phyloP scores from a whole-genome alignment of 2,329 filamentous ascomycete genomes.

The Aspergillus terreus region DNA sequence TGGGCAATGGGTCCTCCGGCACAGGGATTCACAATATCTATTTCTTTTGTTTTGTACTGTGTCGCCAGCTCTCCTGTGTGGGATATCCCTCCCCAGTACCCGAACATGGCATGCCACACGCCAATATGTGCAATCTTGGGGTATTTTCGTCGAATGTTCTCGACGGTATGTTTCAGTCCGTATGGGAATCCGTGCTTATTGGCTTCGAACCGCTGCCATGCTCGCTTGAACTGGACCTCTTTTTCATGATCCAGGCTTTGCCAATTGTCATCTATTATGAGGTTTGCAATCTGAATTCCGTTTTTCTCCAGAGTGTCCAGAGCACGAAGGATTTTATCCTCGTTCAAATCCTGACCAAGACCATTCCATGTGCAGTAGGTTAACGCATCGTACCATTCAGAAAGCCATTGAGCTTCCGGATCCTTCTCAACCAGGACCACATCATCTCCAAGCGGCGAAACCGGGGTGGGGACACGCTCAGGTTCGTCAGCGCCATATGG shows the following conservation, averaged over 20 bases:
- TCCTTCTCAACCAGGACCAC: slow-evolving; percentile 39
- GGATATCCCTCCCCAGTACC: slow-evolving; percentile 90
- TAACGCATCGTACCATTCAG: slow-evolving; percentile 88
- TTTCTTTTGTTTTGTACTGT: slow-evolving; percentile 68
- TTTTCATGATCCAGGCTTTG: slow-evolving; percentile 65
- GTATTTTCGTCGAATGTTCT: slow-evolving; percentile 64
- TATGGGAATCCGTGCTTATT: slow-evolving; percentile 73
- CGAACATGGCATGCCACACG: slow-evolving; percentile 86
- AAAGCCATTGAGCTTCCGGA: slow-evolving; percentile 59
- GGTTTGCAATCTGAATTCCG: slow-evolving; percentile 72
- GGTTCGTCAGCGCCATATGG: slow-evolving; percentile 21
- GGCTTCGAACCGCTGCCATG: slow-evolving; percentile 83
- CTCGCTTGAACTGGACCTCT: slow-evolving; percentile 49
- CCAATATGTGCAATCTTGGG: slow-evolving; percentile 76
- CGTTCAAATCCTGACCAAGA: slow-evolving; percentile 76
- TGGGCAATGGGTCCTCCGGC: slow-evolving; percentile 42
- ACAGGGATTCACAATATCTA: slow-evolving; percentile 54
- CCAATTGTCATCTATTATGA: slow-evolving; percentile 98
- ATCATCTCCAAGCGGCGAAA: slow-evolving; percentile 40
- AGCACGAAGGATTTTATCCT: slow-evolving; percentile 73
- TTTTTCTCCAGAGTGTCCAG: slow-evolving; percentile 67
- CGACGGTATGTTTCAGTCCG: slow-evolving; percentile 69
- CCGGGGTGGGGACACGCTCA: slow-evolving; percentile 15
- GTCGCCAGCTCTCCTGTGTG: slow-evolving; percentile 69
- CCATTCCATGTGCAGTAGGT: slow-evolving; percentile 98